Evolutionary conservation across 257 asterid genomes (phyloP).

Genomic region (Solanum appendiculatum): DNA sequence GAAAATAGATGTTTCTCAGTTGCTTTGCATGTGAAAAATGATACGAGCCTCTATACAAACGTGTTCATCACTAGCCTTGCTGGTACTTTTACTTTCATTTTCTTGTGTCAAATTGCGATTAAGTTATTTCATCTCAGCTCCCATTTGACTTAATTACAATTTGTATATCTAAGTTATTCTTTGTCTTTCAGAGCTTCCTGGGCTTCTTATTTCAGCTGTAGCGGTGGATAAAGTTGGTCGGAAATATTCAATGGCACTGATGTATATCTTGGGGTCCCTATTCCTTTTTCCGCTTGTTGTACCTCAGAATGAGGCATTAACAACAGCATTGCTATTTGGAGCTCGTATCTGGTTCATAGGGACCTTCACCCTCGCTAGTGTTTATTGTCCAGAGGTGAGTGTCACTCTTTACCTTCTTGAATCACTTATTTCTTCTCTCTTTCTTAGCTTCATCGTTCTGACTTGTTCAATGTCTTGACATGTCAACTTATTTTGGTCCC

Average conservation of each 20-base stretch:
- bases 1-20: constrained; percentile 30
- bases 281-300: constrained; percentile 47
- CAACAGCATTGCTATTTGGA: constrained; percentile 50
- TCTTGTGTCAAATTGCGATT: neutral
- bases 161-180: neutral
- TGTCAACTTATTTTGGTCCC: neutral
- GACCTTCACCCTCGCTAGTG: constrained; percentile 46
- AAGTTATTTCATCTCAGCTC: neutral
- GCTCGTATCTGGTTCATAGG: constrained; percentile 62
- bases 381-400: constrained; percentile 75
- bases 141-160: neutral
- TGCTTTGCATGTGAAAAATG: constrained; percentile 10
- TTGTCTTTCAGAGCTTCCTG: constrained; percentile 71
- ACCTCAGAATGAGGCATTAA: constrained; percentile 37
- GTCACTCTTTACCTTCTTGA: neutral
- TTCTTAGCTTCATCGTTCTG: neutral
- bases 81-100: constrained; percentile 24
- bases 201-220: constrained; percentile 47
- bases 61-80: constrained; percentile 73
- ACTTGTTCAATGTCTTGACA: neutral
- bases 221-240: constrained; percentile 71
- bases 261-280: constrained; percentile 33
- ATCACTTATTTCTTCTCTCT: neutral
- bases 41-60: constrained; percentile 40
- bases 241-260: constrained; percentile 52